phyloP scores from a whole-genome alignment of 257 asterid species.

The Solanum peruvianum region DNA sequence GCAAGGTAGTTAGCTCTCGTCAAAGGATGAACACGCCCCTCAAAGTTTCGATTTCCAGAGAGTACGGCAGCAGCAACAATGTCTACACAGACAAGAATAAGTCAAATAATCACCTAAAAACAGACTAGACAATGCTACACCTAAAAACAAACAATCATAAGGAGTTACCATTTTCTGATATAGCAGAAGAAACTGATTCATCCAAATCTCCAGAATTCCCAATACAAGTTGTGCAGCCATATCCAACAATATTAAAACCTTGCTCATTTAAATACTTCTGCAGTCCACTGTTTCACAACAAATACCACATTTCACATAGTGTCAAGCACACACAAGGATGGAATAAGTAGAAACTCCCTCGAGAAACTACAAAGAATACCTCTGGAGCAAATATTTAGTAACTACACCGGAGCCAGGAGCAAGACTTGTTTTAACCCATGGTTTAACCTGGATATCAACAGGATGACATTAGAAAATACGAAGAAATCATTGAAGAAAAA shows the following conservation, averaged over 20 bases:
- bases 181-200: conserved; percentile 74
- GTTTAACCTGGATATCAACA: conserved; percentile 58
- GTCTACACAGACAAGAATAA: conserved; percentile 28
- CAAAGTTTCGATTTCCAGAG: conserved; percentile 91
- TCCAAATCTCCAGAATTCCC: conserved; percentile 89
- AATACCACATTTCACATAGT: conserved; percentile 3
- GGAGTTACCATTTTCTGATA: conserved; percentile 75
- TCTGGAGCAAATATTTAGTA: conserved; percentile 63
- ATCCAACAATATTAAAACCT: conserved; percentile 90
- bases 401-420: conserved; percentile 98
- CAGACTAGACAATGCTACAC: not conserved
- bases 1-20: conserved; percentile 96
- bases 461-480: not conserved
- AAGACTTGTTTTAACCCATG: conserved; percentile 96
- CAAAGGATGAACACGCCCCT: conserved; percentile 92
- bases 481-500: conserved; percentile 1
- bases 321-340: not conserved
- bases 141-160: not conserved
- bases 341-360: not conserved
- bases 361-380: conserved; percentile 30
- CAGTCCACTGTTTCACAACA: conserved; percentile 55
- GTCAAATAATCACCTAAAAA: not conserved
- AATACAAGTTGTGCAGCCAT: conserved; percentile 95
- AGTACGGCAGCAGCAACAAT: conserved; percentile 95
- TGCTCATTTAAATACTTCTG: conserved; percentile 71